Percentiles rank a stretch among this genome's conserved stretches.
These are phyloP conservation scores for Boletus holoroseus DNA, from an alignment of 1,284 basidiomycete genomes.

Conservation along the genomic window DNA sequence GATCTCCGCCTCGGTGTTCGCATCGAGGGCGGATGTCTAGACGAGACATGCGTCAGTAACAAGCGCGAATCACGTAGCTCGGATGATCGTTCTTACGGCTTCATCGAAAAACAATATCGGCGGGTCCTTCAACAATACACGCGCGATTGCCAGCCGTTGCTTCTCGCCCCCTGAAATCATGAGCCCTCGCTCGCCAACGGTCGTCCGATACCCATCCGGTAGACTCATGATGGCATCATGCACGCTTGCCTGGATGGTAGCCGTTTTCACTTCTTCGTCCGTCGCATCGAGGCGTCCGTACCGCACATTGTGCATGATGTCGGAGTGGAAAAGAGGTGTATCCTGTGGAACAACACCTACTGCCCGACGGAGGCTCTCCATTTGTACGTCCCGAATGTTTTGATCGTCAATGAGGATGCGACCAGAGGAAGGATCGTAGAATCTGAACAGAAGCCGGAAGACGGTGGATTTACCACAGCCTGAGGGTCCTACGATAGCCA, in stretches of 20 bases:
- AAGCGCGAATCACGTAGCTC: not conserved
- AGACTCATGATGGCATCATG: constrained; percentile 76
- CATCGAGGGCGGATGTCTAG: constrained; percentile 91
- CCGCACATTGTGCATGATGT: constrained; percentile 91
- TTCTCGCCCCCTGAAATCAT: constrained; percentile 99
- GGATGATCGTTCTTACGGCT: constrained; percentile 56
- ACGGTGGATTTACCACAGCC: constrained; percentile 99
- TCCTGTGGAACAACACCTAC: constrained; percentile 98
- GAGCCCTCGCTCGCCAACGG: constrained; percentile 91
- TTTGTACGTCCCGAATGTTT: constrained; percentile 70
- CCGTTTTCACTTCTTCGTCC: constrained; percentile 84
- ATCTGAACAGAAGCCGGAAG: constrained; percentile 89
- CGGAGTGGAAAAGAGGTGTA: constrained; percentile 93
- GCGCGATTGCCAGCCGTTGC: constrained; percentile 90
- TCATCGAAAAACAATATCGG: constrained; percentile 97
- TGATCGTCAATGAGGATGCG: constrained; percentile 84
- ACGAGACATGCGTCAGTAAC: constrained; percentile 1
- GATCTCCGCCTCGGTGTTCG: constrained; percentile 89
- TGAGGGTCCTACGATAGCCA: constrained; percentile 93
- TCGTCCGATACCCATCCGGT: constrained; percentile 84
- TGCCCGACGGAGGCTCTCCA: constrained; percentile 66
- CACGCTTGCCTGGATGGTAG: constrained; percentile 82
- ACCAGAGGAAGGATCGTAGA: constrained; percentile 84
- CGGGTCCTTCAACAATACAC: constrained; percentile 90
- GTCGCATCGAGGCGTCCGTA: constrained; percentile 88